These are phyloP conservation scores for Agaricus blazei DNA, from an alignment of 768 basidiomycete genomes.

Conservation along the genomic window DNA sequence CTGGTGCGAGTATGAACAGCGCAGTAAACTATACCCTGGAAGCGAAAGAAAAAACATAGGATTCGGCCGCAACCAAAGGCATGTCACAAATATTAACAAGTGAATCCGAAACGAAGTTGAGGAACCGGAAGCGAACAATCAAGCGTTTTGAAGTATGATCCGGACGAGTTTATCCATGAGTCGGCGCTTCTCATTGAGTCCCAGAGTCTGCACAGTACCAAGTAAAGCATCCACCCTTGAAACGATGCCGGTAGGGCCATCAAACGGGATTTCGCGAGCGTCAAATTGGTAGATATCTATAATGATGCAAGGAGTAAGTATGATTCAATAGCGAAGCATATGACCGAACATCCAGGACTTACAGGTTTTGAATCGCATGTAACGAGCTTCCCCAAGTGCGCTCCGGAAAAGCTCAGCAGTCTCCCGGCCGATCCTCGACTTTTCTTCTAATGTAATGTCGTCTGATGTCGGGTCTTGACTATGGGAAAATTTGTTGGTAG, in stretches of 20 bases:
- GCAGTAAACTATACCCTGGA: constrained; percentile 1
- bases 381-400: constrained; percentile 41
- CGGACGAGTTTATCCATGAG: constrained; percentile 58
- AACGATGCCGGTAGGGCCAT: constrained; percentile 70
- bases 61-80: not conserved
- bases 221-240: constrained; percentile 58
- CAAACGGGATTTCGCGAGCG: constrained; percentile 67
- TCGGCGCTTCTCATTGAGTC: constrained; percentile 40
- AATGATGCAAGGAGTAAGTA: constrained; percentile 1
- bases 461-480: constrained; percentile 16
- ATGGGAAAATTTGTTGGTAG: constrained; percentile 16
- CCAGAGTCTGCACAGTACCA: constrained; percentile 39
- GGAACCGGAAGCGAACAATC: constrained; percentile 1
- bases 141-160: constrained; percentile 52
- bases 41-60: not conserved
- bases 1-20: not conserved
- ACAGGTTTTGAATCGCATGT: constrained; percentile 61
- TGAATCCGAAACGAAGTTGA: not conserved
- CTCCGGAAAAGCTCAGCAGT: constrained; percentile 44
- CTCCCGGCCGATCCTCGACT: constrained; percentile 36
- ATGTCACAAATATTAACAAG: not conserved
- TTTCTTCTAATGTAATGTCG: constrained; percentile 19
- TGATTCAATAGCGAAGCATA: not conserved
- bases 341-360: constrained; percentile 21
- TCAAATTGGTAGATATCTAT: constrained; percentile 74